Evolutionary conservation across 163 green algal species (phyloP), one percentile per base, ranked within the genome.

Genomic region (Prototheca wickerhamii): DNA sequence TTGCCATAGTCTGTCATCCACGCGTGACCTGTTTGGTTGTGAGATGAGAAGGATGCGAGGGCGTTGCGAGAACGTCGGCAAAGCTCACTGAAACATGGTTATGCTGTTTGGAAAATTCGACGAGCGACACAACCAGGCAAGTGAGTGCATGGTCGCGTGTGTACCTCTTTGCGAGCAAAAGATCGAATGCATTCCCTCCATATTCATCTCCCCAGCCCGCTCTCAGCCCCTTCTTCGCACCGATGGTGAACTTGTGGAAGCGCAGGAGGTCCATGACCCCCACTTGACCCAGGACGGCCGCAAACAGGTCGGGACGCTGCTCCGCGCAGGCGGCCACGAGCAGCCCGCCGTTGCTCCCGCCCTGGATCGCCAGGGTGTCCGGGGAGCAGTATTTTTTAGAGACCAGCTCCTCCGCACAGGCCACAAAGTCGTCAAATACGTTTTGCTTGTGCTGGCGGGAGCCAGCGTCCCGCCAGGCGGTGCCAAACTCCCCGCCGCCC

Each of bases 221-320:
- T 44, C 0, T 21, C 37, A 10, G 8, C 8, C 52, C n/a, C 52
- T 23, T 76, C 73, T 88, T 78, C 32, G 72, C 58, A 26, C 33
- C 89, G 28, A 96, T 93, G 5, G 91, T 98, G 81, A 98, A 97
- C 63, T 86, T 88, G 74, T 96, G 90, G 82, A 95, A 96, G 20
- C 79, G 63, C 29, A 98, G 82, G 87, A 97, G 95, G 82, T 98
- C 91, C 74, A 95, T 87, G 25, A 98, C 92, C 8, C 91, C 92
- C 3, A 96, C 90, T 44, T 74, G 68, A 4, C 31, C 81, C 34
- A 97, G 75, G 26, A 87, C 86, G 28, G 65, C 84, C 3, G 68
- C 82, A 74, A 82, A 95, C 25, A 97, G 82, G 71, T 97, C 88
- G 2, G 92, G 92, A 15, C 86, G 74, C 78, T 98, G 91, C 73